Base-by-base conservation (phyloP, 371 early-diverging fungal genomes). In the Mucor indicus region DNA sequence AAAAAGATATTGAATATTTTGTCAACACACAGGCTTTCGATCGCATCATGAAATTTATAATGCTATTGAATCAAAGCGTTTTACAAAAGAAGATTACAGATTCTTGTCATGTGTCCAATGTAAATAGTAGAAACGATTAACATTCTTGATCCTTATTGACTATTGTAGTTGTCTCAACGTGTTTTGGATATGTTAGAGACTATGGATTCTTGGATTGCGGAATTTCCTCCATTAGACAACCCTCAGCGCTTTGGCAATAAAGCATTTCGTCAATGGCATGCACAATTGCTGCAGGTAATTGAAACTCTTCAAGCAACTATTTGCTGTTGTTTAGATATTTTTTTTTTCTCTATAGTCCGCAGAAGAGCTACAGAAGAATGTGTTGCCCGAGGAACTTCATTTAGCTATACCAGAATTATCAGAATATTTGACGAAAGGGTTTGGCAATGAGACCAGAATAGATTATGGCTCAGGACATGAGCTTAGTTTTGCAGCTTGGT, bases 381-480 rank as follows among this genome's bases (percentile, higher is more conserved):
- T 64, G 2, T 57, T 85, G n/a, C 68, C 77, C 7, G n/a, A 32
- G 13, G 12, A 50, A 2, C 38, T 76, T 9, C 72, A 80, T 48
- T 37, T 48, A 0, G 79, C 80, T 5, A 69, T 85, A 21, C 68
- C 77, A 20, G 95, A 96, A 67, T 64, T 96, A 6, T 53, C 67
- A 0, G 67, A 83, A 29, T 99, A 99, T 68, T 69, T 96, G n/a
- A 61, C 57, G 2, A 78, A 82, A 40, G 77, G 86, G 38, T 98
- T 98, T 83, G 99, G 99, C 19, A 91, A 98, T 62, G 74, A 77
- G 5, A 88, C 85, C 3, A 84, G 99, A 32, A 90, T 99, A 24
- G 99, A 99, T 70, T 99, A 99, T 75, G 99, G 99, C n/a, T 95
- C 95, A 19, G 99, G 99, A 0, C 99, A 99, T 60, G 99, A 99